Conservation (phyloP, 305 asterid species). For the Plantago lanceolata region DNA sequence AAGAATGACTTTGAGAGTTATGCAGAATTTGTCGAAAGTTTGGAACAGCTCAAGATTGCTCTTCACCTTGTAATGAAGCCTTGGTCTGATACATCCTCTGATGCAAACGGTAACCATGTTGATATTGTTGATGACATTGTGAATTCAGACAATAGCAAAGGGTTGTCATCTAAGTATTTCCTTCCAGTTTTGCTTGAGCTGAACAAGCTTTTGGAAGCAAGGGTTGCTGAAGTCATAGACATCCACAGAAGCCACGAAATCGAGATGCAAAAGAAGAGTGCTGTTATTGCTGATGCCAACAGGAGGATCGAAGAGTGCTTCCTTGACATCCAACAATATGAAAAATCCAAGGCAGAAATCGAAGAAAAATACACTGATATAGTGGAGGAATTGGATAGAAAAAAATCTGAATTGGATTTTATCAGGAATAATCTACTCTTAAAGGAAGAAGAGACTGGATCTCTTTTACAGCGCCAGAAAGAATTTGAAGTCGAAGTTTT, state of each 20-base stretch:
- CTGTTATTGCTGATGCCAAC: conserved; percentile 33
- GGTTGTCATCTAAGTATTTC: conserved; percentile 26
- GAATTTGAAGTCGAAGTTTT: conserved; percentile 41
- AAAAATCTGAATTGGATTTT: conserved; percentile 29
- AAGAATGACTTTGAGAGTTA: conserved; percentile 26
- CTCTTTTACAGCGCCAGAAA: conserved; percentile 27
- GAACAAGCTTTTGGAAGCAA: conserved; percentile 54
- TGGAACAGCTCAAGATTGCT: conserved; percentile 41
- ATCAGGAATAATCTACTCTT: conserved; percentile 34
- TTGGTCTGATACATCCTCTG: conserved; percentile 24
- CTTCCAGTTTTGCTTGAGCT: conserved; percentile 43
- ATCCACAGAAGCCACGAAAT: conserved; percentile 29
- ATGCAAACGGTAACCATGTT: conserved; percentile 25
- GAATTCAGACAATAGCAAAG: conserved; percentile 22
- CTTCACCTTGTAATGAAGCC: conserved; percentile 50
- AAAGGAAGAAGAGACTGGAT: conserved; percentile 29
- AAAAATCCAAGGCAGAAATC: conserved; percentile 32
- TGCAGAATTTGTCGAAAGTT: conserved; percentile 30
- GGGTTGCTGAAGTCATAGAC: conserved; percentile 38
- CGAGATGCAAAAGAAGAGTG: conserved; percentile 39
- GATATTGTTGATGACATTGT: conserved; percentile 26
- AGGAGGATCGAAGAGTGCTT: conserved; percentile 37
- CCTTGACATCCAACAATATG: conserved; percentile 40
- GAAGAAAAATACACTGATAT: conserved; percentile 37
- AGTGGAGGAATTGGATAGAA: conserved; percentile 40